These are phyloP conservation scores for Retiboletus fuscus DNA, from an alignment of 1,284 basidiomycete species.

Conservation along the genomic window DNA sequence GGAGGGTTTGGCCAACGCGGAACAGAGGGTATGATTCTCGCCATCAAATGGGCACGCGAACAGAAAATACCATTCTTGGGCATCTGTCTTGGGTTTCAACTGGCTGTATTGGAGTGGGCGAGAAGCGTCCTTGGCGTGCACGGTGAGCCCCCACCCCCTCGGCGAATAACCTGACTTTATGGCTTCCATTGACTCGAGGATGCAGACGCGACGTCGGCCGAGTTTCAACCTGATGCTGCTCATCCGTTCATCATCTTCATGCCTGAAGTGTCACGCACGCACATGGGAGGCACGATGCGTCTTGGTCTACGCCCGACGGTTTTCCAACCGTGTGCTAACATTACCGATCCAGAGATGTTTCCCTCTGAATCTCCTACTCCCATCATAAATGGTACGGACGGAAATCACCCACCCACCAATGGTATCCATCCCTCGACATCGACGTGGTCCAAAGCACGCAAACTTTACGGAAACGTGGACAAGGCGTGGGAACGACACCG, in stretches of 20 bases:
- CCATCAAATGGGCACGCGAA: slow-evolving; percentile 96
- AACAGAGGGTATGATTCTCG: slow-evolving; percentile 97
- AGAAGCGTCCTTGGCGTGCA: slow-evolving; percentile 84
- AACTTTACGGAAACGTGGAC: slow-evolving; percentile 86
- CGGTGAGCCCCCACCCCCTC: slow-evolving; percentile 56
- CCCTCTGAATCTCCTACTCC: slow-evolving; percentile 27
- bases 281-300: slow-evolving; percentile 99
- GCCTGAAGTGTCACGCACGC: slow-evolving; percentile 98
- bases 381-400: slow-evolving; percentile 16
- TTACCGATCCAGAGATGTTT: slow-evolving; percentile 28
- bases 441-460: slow-evolving; percentile 75
- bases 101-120: slow-evolving; percentile 96
- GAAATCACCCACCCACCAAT: slow-evolving; percentile 35
- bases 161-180: slow-evolving; percentile 5
- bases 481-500: slow-evolving; percentile 98
- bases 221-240: slow-evolving; percentile 73
- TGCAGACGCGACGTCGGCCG: slow-evolving; percentile 87
- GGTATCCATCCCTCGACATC: slow-evolving; percentile 55
- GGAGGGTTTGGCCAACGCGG: slow-evolving; percentile 96
- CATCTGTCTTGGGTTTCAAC: slow-evolving; percentile 98
- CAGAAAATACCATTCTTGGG: slow-evolving; percentile 96
- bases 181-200: slow-evolving; percentile 24
- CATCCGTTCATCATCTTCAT: slow-evolving; percentile 95
- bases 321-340: slow-evolving; percentile 66
- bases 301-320: slow-evolving; percentile 94